Percentiles rank a stretch among this genome's conserved stretches.
Evolutionary conservation across 192 early-diverging fungal genomes (phyloP).

Genomic region (Thamnidium elegans): DNA sequence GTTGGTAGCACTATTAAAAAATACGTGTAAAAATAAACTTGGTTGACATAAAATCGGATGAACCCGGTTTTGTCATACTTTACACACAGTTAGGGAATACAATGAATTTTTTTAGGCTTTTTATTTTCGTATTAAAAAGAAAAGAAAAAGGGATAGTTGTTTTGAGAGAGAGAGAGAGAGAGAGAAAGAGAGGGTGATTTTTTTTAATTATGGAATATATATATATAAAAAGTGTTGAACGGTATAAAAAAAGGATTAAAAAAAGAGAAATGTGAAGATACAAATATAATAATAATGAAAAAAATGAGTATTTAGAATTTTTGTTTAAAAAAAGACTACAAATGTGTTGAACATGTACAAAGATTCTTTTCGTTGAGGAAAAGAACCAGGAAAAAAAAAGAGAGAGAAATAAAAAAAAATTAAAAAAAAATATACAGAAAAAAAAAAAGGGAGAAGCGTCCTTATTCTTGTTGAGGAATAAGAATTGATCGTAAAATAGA

Average conservation of each 20-base stretch:
- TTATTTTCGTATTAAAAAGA: too few relatives aligned
- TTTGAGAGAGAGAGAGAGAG: too few relatives aligned
- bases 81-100: too few relatives aligned
- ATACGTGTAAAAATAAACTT: too few relatives aligned
- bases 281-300: too few relatives aligned
- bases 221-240: slow-evolving; percentile 3
- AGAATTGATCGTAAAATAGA: slow-evolving; percentile 38
- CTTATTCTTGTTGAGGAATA: slow-evolving; percentile 14
- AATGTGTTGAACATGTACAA: slow-evolving; percentile 23
- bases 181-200: background rate
- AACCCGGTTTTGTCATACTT: too few relatives aligned
- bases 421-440: slow-evolving; percentile 8
- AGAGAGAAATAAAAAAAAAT: background rate
- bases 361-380: slow-evolving; percentile 1
- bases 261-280: background rate
- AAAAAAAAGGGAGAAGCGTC: background rate
- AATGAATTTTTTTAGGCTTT: too few relatives aligned
- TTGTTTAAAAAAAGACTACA: background rate
- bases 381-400: slow-evolving; percentile 3
- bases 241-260: slow-evolving; percentile 2
- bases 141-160: too few relatives aligned
- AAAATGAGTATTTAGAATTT: background rate
- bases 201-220: background rate
- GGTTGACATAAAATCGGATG: too few relatives aligned
- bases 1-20: too few relatives aligned